Percentiles rank a stretch among this genome's conserved stretches.
These are phyloP conservation scores for Dimocarpus longan DNA, from an alignment of 345 rosid genomes.

Conservation along the genomic window DNA sequence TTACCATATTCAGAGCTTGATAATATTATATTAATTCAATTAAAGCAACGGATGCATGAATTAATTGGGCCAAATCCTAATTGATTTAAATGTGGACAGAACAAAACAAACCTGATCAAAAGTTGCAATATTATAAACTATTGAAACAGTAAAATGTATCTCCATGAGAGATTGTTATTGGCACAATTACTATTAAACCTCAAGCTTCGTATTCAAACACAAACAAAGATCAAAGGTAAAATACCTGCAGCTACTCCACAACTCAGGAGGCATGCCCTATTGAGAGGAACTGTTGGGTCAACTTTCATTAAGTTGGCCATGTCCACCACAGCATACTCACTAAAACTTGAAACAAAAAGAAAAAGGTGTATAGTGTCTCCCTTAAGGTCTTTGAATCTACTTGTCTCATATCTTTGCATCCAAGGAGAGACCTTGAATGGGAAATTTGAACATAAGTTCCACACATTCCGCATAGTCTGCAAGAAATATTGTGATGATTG, in stretches of 20 bases:
- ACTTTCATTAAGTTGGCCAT: conserved; percentile 61
- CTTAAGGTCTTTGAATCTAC: conserved; percentile 74
- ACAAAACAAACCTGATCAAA: background rate
- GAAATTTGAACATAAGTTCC: conserved; percentile 72
- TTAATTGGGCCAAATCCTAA: too few relatives aligned
- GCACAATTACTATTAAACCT: background rate
- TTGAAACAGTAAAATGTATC: too few relatives aligned
- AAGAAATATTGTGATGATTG: conserved; percentile 66
- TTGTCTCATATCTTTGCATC: conserved; percentile 75
- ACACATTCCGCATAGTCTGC: conserved; percentile 73
- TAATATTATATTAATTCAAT: too few relatives aligned
- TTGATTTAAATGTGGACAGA: background rate
- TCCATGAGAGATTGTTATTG: background rate
- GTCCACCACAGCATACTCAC: conserved; percentile 80
- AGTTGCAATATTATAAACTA: background rate
- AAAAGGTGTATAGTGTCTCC: conserved; percentile 73
- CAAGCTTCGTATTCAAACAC: background rate
- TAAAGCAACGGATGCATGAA: too few relatives aligned
- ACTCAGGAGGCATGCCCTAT: conserved; percentile 78
- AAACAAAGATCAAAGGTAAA: too few relatives aligned
- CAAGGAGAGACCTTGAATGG: conserved; percentile 76
- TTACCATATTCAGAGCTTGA: too few relatives aligned
- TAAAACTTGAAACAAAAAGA: conserved; percentile 74
- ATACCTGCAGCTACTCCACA: conserved; percentile 91
- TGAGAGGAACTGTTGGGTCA: conserved; percentile 66